Percentiles rank a stretch among this genome's conserved stretches.
Evolutionary conservation across 2,329 filamentous ascomycete genomes (phyloP).

Genomic region (Myriosclerotinia duriaeana): DNA sequence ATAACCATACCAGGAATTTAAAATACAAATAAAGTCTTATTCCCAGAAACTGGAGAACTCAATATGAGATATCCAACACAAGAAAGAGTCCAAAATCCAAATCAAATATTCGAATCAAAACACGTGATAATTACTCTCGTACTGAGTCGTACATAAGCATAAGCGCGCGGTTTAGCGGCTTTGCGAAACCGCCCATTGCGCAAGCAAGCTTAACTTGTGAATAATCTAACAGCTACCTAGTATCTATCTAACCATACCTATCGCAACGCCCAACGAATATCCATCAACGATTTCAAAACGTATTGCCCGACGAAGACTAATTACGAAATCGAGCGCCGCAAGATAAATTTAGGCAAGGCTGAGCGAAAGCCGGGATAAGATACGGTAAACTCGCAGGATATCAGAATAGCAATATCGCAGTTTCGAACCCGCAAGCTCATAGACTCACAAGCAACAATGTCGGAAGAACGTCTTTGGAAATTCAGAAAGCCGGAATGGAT

Average conservation of each 20-base stretch:
- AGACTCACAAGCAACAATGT: slow-evolving; percentile 45
- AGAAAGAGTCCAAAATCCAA: background rate
- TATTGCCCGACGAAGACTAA: background rate
- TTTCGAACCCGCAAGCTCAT: background rate
- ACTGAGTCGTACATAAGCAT: background rate
- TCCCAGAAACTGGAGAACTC: background rate
- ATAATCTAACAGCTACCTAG: background rate
- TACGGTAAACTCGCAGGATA: no score
- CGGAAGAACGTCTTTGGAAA: slow-evolving; percentile 67
- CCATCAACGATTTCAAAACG: background rate
- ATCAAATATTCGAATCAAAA: background rate
- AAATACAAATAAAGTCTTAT: background rate
- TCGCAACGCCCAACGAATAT: slow-evolving; percentile 9
- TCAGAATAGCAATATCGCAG: no score
- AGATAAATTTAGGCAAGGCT: background rate
- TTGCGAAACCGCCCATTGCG: slow-evolving; percentile 5
- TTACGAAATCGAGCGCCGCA: background rate
- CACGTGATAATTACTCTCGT: background rate
- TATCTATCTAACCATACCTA: slow-evolving; percentile 4
- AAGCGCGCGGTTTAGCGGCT: slow-evolving; percentile 16
- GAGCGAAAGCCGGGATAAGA: background rate
- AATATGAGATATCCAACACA: background rate
- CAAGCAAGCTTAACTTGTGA: background rate
- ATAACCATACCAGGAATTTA: background rate
- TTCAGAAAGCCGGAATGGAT: slow-evolving; percentile 66